Evolutionary conservation across 139 green algal species (phyloP).

Genomic region (Chlamydomonas applanata): DNA sequence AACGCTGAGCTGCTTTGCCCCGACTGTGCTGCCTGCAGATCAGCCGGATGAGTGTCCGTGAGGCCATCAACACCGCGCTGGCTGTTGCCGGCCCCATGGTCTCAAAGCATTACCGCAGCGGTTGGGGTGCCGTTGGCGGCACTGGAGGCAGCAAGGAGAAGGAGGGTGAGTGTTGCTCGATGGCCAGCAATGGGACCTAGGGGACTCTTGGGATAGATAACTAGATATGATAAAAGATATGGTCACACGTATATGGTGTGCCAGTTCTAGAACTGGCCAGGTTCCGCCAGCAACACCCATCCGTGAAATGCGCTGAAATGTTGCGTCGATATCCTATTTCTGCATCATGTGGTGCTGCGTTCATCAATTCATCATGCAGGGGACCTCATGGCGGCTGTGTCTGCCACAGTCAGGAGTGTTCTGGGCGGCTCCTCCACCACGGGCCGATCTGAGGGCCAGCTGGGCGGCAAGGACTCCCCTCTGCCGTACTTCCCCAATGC

Average conservation of each 20-base stretch:
- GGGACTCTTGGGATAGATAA: not conserved
- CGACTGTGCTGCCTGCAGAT: not conserved
- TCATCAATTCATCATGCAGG: not conserved
- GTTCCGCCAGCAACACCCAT: no score
- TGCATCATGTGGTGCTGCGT: not conserved
- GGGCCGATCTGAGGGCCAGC: conserved; percentile 2
- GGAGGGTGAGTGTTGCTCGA: not conserved
- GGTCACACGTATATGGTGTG: no score
- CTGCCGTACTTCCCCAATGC: conserved; percentile 31
- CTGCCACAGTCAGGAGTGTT: not conserved
- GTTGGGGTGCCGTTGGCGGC: not conserved
- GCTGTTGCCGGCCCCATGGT: not conserved
- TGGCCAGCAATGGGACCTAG: not conserved
- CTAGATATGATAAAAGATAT: not conserved
- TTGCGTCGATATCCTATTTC: not conserved
- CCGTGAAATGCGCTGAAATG: not conserved
- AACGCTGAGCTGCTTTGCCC: not conserved
- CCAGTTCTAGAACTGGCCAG: no score
- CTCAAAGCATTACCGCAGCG: not conserved
- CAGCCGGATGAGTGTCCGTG: not conserved
- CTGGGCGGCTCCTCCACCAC: not conserved
- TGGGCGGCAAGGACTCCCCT: not conserved
- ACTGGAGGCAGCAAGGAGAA: not conserved
- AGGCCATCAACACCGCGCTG: not conserved
- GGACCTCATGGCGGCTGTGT: no score